Base-by-base conservation (phyloP, 2,329 filamentous ascomycete genomes). In the Hymenoscyphus salicellus region DNA sequence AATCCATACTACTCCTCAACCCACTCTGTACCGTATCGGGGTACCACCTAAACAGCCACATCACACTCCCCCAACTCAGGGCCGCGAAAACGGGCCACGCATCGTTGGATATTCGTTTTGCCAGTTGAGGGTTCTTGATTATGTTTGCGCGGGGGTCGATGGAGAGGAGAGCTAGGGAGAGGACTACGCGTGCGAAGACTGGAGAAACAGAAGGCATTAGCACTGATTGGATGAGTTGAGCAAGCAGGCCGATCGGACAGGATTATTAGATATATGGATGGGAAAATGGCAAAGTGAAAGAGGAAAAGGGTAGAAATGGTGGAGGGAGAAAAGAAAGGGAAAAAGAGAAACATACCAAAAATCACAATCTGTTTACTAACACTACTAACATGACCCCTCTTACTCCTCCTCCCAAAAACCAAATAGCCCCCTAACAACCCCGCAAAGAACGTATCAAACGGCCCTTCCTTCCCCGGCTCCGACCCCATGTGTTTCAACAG, bases 351-450 rank as follows among this genome's bases (percentile, higher is more conserved):
- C 68, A 58, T 69, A 75, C 74, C 71, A 81, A 99, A 99, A 73
- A 98, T 91, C 77, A 97, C 93, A 76, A 99, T 99, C 83, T 99
- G 94, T 82, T 97, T 92, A 79, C 89, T 96, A 68, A 97, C 89
- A 69, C 87, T 90, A 66, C 89, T 90, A 74, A 92, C 88, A 76
- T 85, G 84, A 72, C 89, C 89, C 43, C 90, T 89, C 72, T 77
- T 78, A 52, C 83, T 85, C 65, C 85, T 82, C 52, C 82, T 78
- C 58, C 94, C 95, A 76, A 99, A 99, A 68, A 98, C 92, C 67
- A 92, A 79, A 82, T 98, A 99, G 61, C 95, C 95, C 74, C 95
- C 95, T 57, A 96, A 76, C 7, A 97, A 81, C 7, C 95, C 95
- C 11, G 92, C 91, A 66, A 97, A 78, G 78, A 99, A 95, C 66